These are phyloP conservation scores for Cucurbita argyrosperma DNA, from an alignment of 306 rosid species.

Conservation along the genomic window DNA sequence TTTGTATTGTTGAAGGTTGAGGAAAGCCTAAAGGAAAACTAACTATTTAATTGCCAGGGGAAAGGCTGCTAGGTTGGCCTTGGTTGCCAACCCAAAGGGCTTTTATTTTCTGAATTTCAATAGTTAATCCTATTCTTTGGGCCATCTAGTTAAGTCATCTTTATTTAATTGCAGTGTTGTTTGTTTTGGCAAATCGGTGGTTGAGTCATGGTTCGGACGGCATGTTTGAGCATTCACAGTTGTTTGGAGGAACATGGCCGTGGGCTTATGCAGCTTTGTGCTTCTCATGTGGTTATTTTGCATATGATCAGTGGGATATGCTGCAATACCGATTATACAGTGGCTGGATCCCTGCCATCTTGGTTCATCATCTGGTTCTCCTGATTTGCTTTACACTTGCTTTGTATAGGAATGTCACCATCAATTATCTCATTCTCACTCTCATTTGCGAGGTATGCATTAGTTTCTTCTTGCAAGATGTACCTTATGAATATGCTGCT, in stretches of 20 bases:
- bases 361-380: slow-evolving; percentile 77
- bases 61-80: not conserved
- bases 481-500: not conserved
- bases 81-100: not conserved
- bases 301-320: slow-evolving; percentile 97
- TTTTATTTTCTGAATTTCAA: not conserved
- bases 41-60: not conserved
- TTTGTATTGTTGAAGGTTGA: not conserved
- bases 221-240: slow-evolving; percentile 76
- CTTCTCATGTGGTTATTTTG: slow-evolving; percentile 97
- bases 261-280: slow-evolving; percentile 80
- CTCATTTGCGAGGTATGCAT: slow-evolving; percentile 73
- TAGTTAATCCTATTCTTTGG: not conserved
- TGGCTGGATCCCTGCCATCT: slow-evolving; percentile 73
- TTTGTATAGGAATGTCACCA: slow-evolving; percentile 69
- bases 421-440: slow-evolving; percentile 92
- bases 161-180: slow-evolving; percentile 40
- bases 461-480: not conserved
- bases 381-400: slow-evolving; percentile 91
- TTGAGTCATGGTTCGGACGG: slow-evolving; percentile 26
- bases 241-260: slow-evolving; percentile 68
- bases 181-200: slow-evolving; percentile 46
- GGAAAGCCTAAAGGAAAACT: not conserved
- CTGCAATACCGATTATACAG: slow-evolving; percentile 45
- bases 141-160: not conserved